Base-by-base conservation (phyloP, 1,139 yeast genomes). In the Debaryomyces subglobosus region DNA sequence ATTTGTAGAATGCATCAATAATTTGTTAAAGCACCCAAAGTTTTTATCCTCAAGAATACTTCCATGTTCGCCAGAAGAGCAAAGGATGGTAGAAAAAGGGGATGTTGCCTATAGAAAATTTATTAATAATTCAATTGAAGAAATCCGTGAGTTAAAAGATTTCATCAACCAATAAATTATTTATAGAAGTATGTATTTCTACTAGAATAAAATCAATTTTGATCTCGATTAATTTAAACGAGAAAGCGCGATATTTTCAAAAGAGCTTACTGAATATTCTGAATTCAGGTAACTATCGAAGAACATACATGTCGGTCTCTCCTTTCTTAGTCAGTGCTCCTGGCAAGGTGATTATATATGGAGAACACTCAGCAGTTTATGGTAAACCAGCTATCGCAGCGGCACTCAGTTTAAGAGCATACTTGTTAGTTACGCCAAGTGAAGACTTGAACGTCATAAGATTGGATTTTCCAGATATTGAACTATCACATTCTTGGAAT, bases 361-460 rank as follows among this genome's bases (percentile, higher is more conserved):
- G 99, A 21, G 99, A 94, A 63, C 99, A 94, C 63, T 89, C 98
- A 2, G 98, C 96, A 2, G 99, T 94, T 2, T 89, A 89, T 64
- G 85, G 89, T 47, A 89, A 89, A 69, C 96, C 96, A 0, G 96
- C 96, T 23, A 88, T 90, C 48, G 96, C 97, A 0, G 96, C 96
- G 0, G 92, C 96, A 0, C 77, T 90, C 20, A 85, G 91, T 21
- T 72, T 90, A 48, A 75, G 97, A 60, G 89, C 97, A 0, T 94
- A 89, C 59, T 69, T 92, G 29, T 71, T 86, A 33, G 95, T 89
- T 1, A 62, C 78, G 3, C 74, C 78, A 15, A 62, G 69, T 48
- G 64, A 59, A 13, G 71, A 76, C 49, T 51, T 68, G 2, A 69
- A 72, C 16, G 54, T 59, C 2, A 72, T 91, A 43, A 76, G 77